Base-by-base conservation (phyloP, 2,329 filamentous ascomycete species). In the Gnomoniopsis smithogilvyi region DNA sequence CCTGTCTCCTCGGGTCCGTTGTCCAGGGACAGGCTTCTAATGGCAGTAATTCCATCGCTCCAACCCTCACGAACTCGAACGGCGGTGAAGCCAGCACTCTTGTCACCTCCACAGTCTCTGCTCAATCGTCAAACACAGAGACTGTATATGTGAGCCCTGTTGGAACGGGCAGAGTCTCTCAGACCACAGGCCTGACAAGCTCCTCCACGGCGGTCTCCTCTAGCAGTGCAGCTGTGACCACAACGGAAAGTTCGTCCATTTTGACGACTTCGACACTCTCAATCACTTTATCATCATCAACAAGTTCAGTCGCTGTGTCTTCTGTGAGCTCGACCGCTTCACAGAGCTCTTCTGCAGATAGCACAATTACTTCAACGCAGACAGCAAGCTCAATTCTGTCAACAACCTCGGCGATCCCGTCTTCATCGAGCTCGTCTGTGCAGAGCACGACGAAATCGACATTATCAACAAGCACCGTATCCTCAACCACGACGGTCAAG, bases 51-150 rank as follows among this genome's bases (percentile, higher is more conserved):
- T 45, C 60, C 60, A 10, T 51, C 54, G 21, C 60, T 57, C 22
- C 60, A 62, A 73, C 74, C 56, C 79, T 84, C 69, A 89, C 93
- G 75, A 91, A 89, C 76, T 83, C 82, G 17, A 91, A 91, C 2
- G 79, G 95, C 21, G 76, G 79, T 61, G 87, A 88, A 26, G 78
- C 79, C 60, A 82, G 92, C 73, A 85, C 71, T 88, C 90, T 6
- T 95, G 91, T 82, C 92, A 92, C 77, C 26, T 62, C 34, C 56
- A 53, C 46, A 86, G 87, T 48, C 65, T 84, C 36, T 80, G 79
- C 66, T 79, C 78, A 34, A 54, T 72, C 10, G 64, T 54, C 43
- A 22, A 46, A 6, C 8, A 47, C 6, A 19, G 45, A 47, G 21
- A 24, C 45, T 11, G 45, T 47, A 21, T 47, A 47, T 24, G 45